Evolutionary conservation across 2,329 filamentous ascomycete species (phyloP).

Genomic region (Epichloe hybrida): DNA sequence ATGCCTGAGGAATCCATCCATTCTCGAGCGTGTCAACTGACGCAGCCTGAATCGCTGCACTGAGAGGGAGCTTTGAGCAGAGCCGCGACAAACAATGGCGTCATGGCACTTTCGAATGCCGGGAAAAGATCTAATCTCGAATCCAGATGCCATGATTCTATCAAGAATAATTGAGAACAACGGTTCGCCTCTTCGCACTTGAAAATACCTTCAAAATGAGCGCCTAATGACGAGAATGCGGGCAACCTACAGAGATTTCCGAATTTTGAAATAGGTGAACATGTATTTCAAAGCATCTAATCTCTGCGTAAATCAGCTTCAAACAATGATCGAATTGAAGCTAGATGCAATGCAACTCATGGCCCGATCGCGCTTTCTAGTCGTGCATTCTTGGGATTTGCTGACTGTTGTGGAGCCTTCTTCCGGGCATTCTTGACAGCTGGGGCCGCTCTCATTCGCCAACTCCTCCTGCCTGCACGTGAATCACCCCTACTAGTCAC

Average conservation of each 20-base stretch:
- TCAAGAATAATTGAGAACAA: background rate
- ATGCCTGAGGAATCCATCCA: background rate
- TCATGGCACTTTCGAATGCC: conserved; percentile 8
- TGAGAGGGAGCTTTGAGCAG: conserved; percentile 11
- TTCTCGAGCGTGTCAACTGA: background rate
- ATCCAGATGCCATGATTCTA: background rate
- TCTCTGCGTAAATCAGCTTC: background rate
- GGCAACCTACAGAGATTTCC: background rate
- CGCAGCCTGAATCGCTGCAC: background rate
- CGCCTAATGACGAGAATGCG: background rate
- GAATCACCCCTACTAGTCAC: background rate
- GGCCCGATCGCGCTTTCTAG: background rate
- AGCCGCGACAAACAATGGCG: conserved; percentile 14
- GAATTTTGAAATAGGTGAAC: background rate
- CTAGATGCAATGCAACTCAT: conserved; percentile 1
- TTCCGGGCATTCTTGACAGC: background rate
- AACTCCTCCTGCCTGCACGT: conserved; percentile 2
- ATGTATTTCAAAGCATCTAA: background rate
- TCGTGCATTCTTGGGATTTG: background rate
- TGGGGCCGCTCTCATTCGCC: conserved; percentile 3
- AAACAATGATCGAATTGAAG: background rate
- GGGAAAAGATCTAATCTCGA: conserved; percentile 1
- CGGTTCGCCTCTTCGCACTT: background rate
- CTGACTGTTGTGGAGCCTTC: background rate
- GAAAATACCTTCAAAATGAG: background rate